phyloP scores from a whole-genome alignment of 345 rosid genomes.

The Durio zibethinus region DNA sequence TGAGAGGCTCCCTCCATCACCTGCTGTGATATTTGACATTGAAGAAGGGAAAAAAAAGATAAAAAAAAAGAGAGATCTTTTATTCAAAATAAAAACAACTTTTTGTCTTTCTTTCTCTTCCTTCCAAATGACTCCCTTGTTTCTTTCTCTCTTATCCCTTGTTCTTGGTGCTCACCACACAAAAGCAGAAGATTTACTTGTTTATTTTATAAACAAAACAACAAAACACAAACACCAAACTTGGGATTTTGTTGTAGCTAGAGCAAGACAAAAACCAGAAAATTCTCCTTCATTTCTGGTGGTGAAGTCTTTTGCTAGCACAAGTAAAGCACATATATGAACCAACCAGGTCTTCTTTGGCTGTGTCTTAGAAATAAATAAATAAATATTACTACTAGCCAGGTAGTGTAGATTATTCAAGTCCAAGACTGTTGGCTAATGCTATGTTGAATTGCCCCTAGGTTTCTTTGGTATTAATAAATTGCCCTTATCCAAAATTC shows the following conservation, averaged over 20 bases:
- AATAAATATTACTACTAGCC: conserved; percentile 5
- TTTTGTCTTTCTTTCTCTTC: conserved; percentile 27
- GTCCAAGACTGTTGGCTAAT: neutral
- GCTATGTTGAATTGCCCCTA: conserved; percentile 9
- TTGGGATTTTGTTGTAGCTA: conserved; percentile 23
- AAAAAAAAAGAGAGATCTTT: conserved; percentile 6
- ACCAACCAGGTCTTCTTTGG: conserved; percentile 21
- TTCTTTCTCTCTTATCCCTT: conserved; percentile 9
- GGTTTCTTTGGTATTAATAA: neutral
- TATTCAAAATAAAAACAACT: neutral
- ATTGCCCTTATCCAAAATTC: conserved; percentile 12
- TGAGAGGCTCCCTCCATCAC: conserved; percentile 33
- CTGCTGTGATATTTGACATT: conserved; percentile 41
- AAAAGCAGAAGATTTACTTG: neutral
- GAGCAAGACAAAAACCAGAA: conserved; percentile 38
- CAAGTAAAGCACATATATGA: neutral
- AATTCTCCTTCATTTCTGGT: conserved; percentile 38
- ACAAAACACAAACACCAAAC: conserved; percentile 7
- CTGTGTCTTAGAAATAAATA: conserved; percentile 2
- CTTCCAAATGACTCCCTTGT: conserved; percentile 23
- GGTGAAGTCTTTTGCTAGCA: conserved; percentile 7
- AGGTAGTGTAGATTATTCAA: neutral
- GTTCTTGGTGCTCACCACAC: conserved; percentile 4
- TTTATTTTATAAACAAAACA: neutral
- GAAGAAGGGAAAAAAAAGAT: conserved; percentile 12